Evolutionary conservation across 164 flowering plant species (phyloP).

Genomic region (Nymphaea colorata): DNA sequence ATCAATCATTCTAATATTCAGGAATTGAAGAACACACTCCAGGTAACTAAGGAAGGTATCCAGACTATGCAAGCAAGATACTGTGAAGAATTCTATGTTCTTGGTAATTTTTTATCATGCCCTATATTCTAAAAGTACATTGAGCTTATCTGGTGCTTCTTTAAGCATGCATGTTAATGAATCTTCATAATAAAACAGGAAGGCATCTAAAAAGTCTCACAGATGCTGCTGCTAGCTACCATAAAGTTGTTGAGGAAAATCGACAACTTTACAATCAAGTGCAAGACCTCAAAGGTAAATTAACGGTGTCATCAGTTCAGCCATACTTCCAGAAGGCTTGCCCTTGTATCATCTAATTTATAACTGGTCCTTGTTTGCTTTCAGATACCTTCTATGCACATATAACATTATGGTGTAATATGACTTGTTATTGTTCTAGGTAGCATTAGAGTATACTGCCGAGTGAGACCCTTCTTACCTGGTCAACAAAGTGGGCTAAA

Average conservation of each 20-base stretch:
- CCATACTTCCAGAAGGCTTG: too few relatives aligned
- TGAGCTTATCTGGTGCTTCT: background rate
- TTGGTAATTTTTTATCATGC: constrained; percentile 32
- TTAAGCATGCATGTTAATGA: background rate
- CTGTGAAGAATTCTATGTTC: constrained; percentile 62
- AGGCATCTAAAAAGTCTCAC: constrained; percentile 70
- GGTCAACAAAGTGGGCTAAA: constrained; percentile 48
- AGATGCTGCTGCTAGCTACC: constrained; percentile 90
- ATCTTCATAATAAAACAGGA: constrained; percentile 26
- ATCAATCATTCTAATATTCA: constrained; percentile 9
- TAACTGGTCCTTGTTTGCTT: too few relatives aligned
- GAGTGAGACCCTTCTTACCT: constrained; percentile 79
- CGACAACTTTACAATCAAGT: constrained; percentile 95
- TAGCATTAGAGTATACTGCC: constrained; percentile 91
- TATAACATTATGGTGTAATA: too few relatives aligned
- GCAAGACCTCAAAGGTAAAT: constrained; percentile 92
- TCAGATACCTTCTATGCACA: too few relatives aligned
- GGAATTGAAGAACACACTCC: constrained; percentile 65
- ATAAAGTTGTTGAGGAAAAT: constrained; percentile 90
- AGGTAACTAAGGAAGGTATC: constrained; percentile 71
- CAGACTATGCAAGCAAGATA: constrained; percentile 79
- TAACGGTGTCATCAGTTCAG: background rate
- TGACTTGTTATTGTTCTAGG: constrained; percentile 25
- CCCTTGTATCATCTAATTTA: too few relatives aligned
- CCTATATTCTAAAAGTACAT: background rate